Percentiles rank a stretch among this genome's conserved stretches.
Evolutionary conservation across 2,329 filamentous ascomycete genomes (phyloP).

Genomic region (Rosellinia necatrix): DNA sequence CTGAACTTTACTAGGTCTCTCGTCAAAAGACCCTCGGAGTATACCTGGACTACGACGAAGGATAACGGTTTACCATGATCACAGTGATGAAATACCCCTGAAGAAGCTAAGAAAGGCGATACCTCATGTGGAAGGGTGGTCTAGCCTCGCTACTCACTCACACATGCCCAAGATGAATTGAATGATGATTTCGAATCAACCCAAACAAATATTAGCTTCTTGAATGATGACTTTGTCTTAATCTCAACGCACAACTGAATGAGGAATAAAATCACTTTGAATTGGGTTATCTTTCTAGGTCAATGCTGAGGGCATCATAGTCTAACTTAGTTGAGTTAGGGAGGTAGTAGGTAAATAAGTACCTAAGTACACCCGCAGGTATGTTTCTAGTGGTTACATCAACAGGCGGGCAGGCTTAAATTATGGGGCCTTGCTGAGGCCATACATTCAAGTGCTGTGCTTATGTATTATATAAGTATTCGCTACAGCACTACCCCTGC

Average conservation of each 20-base stretch:
- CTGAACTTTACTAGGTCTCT: neutral
- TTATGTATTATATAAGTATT: too few relatives aligned
- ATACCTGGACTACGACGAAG: neutral
- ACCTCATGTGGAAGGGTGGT: neutral
- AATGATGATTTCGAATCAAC: neutral
- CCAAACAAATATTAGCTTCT: neutral
- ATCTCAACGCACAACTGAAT: neutral
- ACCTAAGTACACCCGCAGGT: too few relatives aligned
- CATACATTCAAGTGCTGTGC: too few relatives aligned
- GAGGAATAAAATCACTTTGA: neutral
- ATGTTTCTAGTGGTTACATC: too few relatives aligned
- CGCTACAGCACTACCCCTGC: too few relatives aligned
- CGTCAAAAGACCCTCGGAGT: neutral
- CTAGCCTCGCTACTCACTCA: neutral
- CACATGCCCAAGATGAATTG: neutral
- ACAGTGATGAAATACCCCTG: slow-evolving; percentile 19
- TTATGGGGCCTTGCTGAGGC: too few relatives aligned
- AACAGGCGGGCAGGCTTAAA: too few relatives aligned
- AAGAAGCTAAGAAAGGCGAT: slow-evolving; percentile 1
- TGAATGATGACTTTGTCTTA: neutral
- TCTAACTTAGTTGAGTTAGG: too few relatives aligned
- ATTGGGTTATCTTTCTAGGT: too few relatives aligned
- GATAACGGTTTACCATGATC: slow-evolving; percentile 8
- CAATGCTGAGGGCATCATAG: too few relatives aligned
- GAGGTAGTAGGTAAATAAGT: too few relatives aligned